Base-by-base conservation (phyloP, 1,139 yeast genomes). In the Hyphopichia fennica region DNA sequence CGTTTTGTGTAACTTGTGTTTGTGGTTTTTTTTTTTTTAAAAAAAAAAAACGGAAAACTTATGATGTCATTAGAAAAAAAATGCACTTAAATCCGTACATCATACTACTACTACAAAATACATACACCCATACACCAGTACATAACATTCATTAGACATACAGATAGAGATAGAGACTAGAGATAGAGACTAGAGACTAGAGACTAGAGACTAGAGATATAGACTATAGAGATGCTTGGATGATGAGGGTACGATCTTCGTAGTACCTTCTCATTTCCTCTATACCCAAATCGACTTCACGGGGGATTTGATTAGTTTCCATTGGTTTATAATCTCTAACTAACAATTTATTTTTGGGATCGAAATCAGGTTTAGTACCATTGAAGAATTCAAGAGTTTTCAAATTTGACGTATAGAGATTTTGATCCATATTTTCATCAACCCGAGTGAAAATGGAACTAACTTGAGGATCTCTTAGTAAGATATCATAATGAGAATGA, bases 311-410 rank as follows among this genome's bases (percentile, higher is more conserved):
- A 15, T 11, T 28, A 5, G 19, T 20, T 20, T 39, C 38, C 8
- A 20, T 17, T 18, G 66, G 65, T 38, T 66, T 46, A 44, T 64
- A 64, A 48, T 64, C 69, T 37, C 62, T 49, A 15, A 64, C 50
- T 32, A 63, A 54, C 22, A 62, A 52, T 56, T 54, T 52, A 2
- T 60, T 49, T 38, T 51, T 58, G 43, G 45, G 55, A 45, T 63
- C 68, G 46, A 53, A 63, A 3, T 18, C 18, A 54, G 48, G 27
- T 47, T 48, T 6, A 45, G 35, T 31, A 7, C 45, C 46, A 45
- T 59, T 53, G 42, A 63, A 63, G 37, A 64, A 59, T 38, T 62
- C 52, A 27, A 64, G 48, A 14, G 58, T 60, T 42, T 63, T 68
- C 13, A 63, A 62, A 45, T 63, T 62, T 35, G 66, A 45, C 3